These are phyloP conservation scores for Apophysomyces trapeziformis DNA, from an alignment of 371 early-diverging fungal species.

Conservation along the genomic window DNA sequence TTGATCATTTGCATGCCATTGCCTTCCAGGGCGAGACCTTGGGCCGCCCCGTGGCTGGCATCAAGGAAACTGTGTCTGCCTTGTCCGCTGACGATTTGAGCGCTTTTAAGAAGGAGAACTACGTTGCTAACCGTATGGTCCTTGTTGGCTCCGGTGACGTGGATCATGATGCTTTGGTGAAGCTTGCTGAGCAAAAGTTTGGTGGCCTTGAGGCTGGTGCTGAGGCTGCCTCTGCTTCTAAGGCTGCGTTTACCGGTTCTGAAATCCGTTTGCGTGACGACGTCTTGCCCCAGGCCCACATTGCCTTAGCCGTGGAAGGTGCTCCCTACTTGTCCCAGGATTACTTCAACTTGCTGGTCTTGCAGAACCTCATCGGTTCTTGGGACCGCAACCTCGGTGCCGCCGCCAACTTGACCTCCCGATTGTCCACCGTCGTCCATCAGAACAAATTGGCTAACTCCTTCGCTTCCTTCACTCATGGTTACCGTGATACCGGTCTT, in stretches of 20 bases:
- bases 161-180: conserved; percentile 87
- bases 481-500: conserved; percentile 93
- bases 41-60: conserved; percentile 90
- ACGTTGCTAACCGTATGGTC: conserved; percentile 91
- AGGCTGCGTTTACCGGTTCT: conserved; percentile 83
- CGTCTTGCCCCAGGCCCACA: conserved; percentile 87
- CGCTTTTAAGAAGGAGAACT: conserved; percentile 84
- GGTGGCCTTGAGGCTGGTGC: conserved; percentile 54
- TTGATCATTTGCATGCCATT: conserved; percentile 90
- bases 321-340: conserved; percentile 86
- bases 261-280: conserved; percentile 92
- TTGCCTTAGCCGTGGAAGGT: conserved; percentile 93
- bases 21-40: conserved; percentile 90
- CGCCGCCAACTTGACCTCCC: conserved; percentile 79
- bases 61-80: conserved; percentile 81
- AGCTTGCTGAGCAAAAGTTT: conserved; percentile 89
- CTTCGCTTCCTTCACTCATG: conserved; percentile 94
- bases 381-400: conserved; percentile 91
- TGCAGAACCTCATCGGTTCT: conserved; percentile 87
- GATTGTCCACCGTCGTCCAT: conserved; percentile 78
- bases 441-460: conserved; percentile 87
- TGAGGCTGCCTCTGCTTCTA: conserved; percentile 33
- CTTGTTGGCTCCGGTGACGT: conserved; percentile 91
- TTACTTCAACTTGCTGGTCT: conserved; percentile 90
- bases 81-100: conserved; percentile 79